A percentile compares a stretch with the other conserved stretches of the same genome.
Conservation (phyloP, 1,284 basidiomycete genomes). For the Heliocybe sulcata region DNA sequence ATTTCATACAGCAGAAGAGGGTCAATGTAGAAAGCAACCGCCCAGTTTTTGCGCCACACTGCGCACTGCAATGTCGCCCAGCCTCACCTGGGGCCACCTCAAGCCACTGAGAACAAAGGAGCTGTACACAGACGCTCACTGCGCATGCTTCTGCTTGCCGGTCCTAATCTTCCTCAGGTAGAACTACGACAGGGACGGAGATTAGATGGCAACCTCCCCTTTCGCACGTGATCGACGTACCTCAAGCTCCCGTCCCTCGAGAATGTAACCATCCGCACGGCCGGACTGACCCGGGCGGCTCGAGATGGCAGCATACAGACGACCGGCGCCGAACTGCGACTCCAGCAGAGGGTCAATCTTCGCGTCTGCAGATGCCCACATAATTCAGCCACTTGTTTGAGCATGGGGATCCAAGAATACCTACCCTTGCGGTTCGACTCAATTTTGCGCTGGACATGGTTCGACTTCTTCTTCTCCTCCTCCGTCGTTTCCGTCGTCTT, state of each 20-base stretch:
- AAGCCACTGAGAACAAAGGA: slow-evolving; percentile 4
- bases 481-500: slow-evolving; percentile 52
- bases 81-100: background rate
- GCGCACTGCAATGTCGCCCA: background rate
- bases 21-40: background rate
- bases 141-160: slow-evolving; percentile 90
- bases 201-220: background rate
- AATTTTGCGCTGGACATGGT: slow-evolving; percentile 80
- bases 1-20: background rate
- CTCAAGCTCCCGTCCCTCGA: slow-evolving; percentile 96
- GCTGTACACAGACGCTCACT: slow-evolving; percentile 22
- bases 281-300: slow-evolving; percentile 94
- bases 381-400: background rate
- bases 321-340: slow-evolving; percentile 80
- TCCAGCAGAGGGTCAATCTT: slow-evolving; percentile 89
- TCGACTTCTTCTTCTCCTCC: slow-evolving; percentile 74
- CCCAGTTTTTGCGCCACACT: background rate
- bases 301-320: slow-evolving; percentile 84
- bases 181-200: slow-evolving; percentile 46
- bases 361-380: slow-evolving; percentile 45
- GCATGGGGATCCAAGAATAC: slow-evolving; percentile 12
- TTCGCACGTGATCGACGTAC: slow-evolving; percentile 32
- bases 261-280: slow-evolving; percentile 90
- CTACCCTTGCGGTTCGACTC: slow-evolving; percentile 86
- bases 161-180: slow-evolving; percentile 89